These are phyloP conservation scores for Heterobasidion occidentale DNA, from an alignment of 1,284 basidiomycete species.

Conservation along the genomic window DNA sequence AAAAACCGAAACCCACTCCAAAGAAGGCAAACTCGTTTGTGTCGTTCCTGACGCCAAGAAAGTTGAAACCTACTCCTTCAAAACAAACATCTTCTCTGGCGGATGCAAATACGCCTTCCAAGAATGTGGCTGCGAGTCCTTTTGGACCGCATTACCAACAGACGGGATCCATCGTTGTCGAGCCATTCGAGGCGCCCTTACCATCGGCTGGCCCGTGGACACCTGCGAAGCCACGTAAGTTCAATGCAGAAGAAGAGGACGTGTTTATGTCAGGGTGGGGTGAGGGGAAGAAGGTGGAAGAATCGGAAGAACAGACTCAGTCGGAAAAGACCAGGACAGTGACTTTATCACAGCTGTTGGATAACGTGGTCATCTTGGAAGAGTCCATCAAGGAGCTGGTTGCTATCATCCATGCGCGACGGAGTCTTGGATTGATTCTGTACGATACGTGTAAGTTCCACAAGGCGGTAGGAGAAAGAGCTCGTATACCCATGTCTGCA, in stretches of 20 bases:
- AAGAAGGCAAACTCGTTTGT: constrained; percentile 52
- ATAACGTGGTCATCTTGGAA: constrained; percentile 94
- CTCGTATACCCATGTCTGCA: background rate
- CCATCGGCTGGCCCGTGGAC: constrained; percentile 59
- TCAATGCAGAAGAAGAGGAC: constrained; percentile 57
- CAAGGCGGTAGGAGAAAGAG: background rate
- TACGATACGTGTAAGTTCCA: constrained; percentile 57
- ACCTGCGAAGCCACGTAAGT: constrained; percentile 39
- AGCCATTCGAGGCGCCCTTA: constrained; percentile 57
- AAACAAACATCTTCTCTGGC: constrained; percentile 22
- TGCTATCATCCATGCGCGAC: constrained; percentile 79
- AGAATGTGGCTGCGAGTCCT: constrained; percentile 60
- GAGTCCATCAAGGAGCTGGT: constrained; percentile 93
- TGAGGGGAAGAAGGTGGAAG: constrained; percentile 19
- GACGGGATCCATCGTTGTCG: constrained; percentile 67
- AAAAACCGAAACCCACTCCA: constrained; percentile 46
- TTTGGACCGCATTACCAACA: constrained; percentile 82
- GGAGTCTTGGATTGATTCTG: constrained; percentile 79
- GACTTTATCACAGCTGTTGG: constrained; percentile 79
- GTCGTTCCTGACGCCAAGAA: constrained; percentile 75
- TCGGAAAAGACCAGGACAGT: constrained; percentile 32
- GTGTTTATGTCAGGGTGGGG: constrained; percentile 59
- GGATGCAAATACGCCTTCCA: constrained; percentile 39
- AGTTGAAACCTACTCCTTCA: constrained; percentile 32
- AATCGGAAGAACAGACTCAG: constrained; percentile 24